Percentiles rank a stretch among this genome's conserved stretches.
These are phyloP conservation scores for Neopestalotiopsis sp. DNA, from an alignment of 2,329 filamentous ascomycete species.

Conservation along the genomic window DNA sequence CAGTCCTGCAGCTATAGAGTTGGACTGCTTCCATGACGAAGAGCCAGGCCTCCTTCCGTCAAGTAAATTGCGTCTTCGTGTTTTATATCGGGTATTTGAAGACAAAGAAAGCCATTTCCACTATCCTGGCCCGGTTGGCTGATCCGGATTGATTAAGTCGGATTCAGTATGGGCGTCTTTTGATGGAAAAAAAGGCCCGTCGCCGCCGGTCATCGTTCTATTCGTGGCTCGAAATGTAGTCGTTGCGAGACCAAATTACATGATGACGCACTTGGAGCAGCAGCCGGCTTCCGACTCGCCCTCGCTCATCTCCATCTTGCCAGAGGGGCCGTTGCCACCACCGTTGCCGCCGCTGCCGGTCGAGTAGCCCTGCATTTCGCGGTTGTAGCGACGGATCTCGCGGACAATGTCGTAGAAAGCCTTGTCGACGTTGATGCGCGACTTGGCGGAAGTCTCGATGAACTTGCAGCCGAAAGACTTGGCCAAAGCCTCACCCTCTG, in stretches of 20 bases:
- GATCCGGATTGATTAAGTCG: neutral
- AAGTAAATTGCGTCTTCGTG: slow-evolving; percentile 10
- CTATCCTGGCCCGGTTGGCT: neutral
- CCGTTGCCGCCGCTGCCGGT: slow-evolving; percentile 70
- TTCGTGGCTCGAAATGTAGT: slow-evolving; percentile 7
- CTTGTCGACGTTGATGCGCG: slow-evolving; percentile 96
- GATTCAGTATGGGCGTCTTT: neutral
- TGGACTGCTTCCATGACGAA: slow-evolving; percentile 30
- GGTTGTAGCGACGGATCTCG: slow-evolving; percentile 98
- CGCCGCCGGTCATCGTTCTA: slow-evolving; percentile 13
- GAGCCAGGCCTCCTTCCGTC: slow-evolving; percentile 21
- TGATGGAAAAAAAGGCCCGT: neutral
- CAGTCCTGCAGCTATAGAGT: slow-evolving; percentile 28
- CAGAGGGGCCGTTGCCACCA: slow-evolving; percentile 64
- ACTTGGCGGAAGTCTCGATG: slow-evolving; percentile 98
- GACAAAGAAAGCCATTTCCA: neutral
- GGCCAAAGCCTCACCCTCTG: slow-evolving; percentile 90
- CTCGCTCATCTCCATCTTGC: slow-evolving; percentile 82
- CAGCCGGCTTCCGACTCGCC: slow-evolving; percentile 74
- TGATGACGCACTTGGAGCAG: slow-evolving; percentile 86
- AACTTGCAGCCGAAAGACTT: slow-evolving; percentile 94
- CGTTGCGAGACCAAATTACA: slow-evolving; percentile 60
- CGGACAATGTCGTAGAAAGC: slow-evolving; percentile 98
- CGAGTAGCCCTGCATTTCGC: slow-evolving; percentile 91
- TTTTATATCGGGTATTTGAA: slow-evolving; percentile 19